Percentiles rank a stretch among this genome's conserved stretches.
phyloP scores from a whole-genome alignment of 75 land plant genomes.

The Chamaecyparis obtusa region DNA sequence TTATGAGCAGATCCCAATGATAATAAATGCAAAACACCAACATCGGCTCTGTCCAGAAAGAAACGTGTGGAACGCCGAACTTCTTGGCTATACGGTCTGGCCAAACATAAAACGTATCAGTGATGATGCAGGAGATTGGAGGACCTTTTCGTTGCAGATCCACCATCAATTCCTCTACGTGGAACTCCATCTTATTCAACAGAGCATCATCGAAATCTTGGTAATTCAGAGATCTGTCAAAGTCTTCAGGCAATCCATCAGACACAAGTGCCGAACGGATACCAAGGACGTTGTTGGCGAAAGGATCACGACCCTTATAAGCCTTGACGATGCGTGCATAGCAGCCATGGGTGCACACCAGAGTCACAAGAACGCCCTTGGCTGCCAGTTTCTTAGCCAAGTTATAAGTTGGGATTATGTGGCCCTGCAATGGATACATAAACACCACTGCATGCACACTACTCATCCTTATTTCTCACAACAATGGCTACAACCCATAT shows the following conservation, averaged over 20 bases:
- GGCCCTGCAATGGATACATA: slow-evolving; percentile 28
- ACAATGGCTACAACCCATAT: too few species aligned
- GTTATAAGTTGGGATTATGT: slow-evolving; percentile 17
- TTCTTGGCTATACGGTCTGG: too few species aligned
- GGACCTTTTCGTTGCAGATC: too few species aligned
- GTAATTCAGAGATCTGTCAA: slow-evolving; percentile 38
- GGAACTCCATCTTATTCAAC: slow-evolving; percentile 22
- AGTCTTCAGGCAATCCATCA: background rate
- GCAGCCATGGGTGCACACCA: too few species aligned
- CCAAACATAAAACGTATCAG: too few species aligned
- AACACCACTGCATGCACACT: slow-evolving; percentile 8
- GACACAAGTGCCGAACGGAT: slow-evolving; percentile 28
- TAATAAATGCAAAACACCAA: too few species aligned
- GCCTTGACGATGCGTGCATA: background rate
- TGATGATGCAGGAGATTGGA: too few species aligned
- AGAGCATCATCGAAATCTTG: slow-evolving; percentile 27
- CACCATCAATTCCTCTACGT: slow-evolving; percentile 31
- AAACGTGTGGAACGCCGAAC: too few species aligned
- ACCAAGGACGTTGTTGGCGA: slow-evolving; percentile 6
- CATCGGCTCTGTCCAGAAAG: too few species aligned
- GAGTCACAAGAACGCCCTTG: too few species aligned
- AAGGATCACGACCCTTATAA: background rate
- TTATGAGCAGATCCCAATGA: background rate
- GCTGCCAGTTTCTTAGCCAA: slow-evolving; percentile 19
- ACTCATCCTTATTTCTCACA: background rate